phyloP scores from a whole-genome alignment of 306 rosid genomes.

The Pyrus pyrifolia region DNA sequence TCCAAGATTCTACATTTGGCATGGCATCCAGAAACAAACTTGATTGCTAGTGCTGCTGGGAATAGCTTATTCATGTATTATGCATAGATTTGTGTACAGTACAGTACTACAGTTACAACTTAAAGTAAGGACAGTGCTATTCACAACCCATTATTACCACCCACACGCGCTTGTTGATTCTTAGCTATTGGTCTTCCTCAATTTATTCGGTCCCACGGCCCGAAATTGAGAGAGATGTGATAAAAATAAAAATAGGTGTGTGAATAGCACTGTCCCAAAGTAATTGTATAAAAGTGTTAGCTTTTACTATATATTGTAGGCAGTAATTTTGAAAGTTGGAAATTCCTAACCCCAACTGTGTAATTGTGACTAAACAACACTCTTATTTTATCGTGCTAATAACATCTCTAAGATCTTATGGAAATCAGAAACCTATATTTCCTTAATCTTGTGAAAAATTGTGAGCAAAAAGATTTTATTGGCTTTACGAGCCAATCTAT shows the following conservation, averaged over 20 bases:
- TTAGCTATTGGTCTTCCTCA: too few relatives aligned
- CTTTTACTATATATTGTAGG: not conserved
- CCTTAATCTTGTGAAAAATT: not conserved
- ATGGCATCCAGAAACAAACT: slow-evolving; percentile 57
- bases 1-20: slow-evolving; percentile 48
- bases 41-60: slow-evolving; percentile 57
- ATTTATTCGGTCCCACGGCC: too few relatives aligned
- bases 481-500: too few relatives aligned
- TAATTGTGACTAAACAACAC: not conserved
- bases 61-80: slow-evolving; percentile 48
- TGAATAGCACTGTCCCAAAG: too few relatives aligned
- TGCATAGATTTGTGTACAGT: slow-evolving; percentile 29
- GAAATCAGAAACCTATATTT: not conserved
- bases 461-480: too few relatives aligned
- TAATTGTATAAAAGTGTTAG: not conserved
- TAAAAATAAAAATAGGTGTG: too few relatives aligned
- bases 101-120: not conserved
- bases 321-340: not conserved
- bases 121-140: not conserved
- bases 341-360: not conserved
- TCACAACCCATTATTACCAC: too few relatives aligned
- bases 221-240: too few relatives aligned
- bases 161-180: too few relatives aligned
- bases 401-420: not conserved
- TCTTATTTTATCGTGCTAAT: not conserved